Base-by-base conservation (phyloP, 176 grass and related monocot species). In the Zea mays region DNA sequence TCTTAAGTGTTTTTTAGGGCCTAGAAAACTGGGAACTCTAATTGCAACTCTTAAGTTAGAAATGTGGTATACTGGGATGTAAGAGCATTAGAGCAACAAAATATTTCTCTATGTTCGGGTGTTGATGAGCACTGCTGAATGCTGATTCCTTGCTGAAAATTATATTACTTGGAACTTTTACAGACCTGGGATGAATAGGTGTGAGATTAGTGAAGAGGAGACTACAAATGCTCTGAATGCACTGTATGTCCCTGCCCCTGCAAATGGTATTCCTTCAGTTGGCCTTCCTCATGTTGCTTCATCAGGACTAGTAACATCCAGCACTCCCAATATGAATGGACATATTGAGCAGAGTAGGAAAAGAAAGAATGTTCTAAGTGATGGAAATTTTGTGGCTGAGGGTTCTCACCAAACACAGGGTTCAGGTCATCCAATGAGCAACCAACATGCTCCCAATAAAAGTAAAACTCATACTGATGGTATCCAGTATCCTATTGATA, bases 131-230 rank as follows among this genome's bases (percentile, higher is more conserved):
- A 48, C 20, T 69, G 20, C 27, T 27, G 27, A 27, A 27, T 27
- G 27, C 56, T 56, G 75, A 9, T 69, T 71, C 27, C 58, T 73
- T 67, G 20, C 72, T 88, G 68, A 72, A 27, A 71, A 69, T 81
- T 63, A 55, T 21, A 67, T 52, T 60, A 57, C 44, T 71, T 64
- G 43, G 54, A 69, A 73, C 36, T 83, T 93, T 68, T 90, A 74
- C 80, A 99, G 96, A 65, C 92, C 92, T 81, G 88, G 92, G 69
- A 84, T 83, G 92, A 99, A 99, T 80, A 87, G 85, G 55, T 98
- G 95, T 46, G 91, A 94, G 16, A 57, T 98, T 78, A 86, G 85
- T 65, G 95, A 94, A 81, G 89, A 98, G 79, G 91, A 94, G 62
- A 98, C 95, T 48, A 94, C 87, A n/a, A 88, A 89, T 85, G 95